Evolutionary conservation across 352 stramenopile species (phyloP), one percentile per base, ranked within the genome.

Genomic region (Phytophthora pini): DNA sequence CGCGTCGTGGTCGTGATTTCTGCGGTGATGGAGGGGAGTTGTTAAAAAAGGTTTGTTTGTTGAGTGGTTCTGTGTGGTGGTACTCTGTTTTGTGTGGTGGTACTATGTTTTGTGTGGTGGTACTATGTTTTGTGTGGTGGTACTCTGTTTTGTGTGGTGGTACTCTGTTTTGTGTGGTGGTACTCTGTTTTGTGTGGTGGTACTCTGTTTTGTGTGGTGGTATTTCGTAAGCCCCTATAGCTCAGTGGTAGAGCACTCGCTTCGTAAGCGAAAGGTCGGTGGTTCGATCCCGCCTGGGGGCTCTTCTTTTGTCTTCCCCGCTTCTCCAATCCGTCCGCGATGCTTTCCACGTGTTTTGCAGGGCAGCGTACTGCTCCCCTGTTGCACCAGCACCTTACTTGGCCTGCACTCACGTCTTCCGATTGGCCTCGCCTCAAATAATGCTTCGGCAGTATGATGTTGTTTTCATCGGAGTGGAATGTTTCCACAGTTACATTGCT

Each of bases 251-350:
- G 52, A 60, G 52, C 52, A 60, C 27, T 52, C 10, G 34, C 34
- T 40, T 40, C 10, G 39, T 48, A 48, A 51, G 56, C 53, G 53
- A 51, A 60, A 60, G 52, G 52, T 60, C 52, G 53, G 53, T 61
- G 53, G 41, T 61, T 53, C 53, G 53, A 61, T 61, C 53, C 53
- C 53, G 53, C 53, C 53, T 52, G 17, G 52, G 53, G 53, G 53
- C 53, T 61, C 53, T 59, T 61, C 49, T 56, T 61, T 53, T 51
- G 53, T 31, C 41, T 48, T 49, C 43, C 34, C 4, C 34, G 11
- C 34, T n/a, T n/a, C 5, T 5, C 4, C 13, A 40, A 5, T 5
- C 34, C 12, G 9, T n/a, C 17, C 17, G 17, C 17, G 0, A 20
- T 20, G 17, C 11, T 40, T 31, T 5, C 27, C 27, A 31, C 27